Evolutionary conservation across 768 basidiomycete genomes (phyloP).

Genomic region (Lentinula lateritia): DNA sequence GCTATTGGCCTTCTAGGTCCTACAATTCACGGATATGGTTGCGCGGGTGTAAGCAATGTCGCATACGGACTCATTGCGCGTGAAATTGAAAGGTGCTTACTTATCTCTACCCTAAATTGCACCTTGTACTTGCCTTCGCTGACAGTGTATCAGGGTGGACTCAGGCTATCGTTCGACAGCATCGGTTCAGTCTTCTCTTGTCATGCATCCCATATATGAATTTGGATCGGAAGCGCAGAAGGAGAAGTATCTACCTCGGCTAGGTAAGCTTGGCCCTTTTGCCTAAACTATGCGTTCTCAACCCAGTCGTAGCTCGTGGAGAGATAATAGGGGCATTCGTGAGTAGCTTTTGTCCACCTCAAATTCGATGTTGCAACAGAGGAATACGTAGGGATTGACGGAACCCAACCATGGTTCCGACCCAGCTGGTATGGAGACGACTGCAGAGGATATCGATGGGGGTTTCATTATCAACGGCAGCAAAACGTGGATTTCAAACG

Average conservation of each 20-base stretch:
- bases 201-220: slow-evolving; percentile 91
- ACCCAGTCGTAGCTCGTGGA: slow-evolving; percentile 55
- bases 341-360: slow-evolving; percentile 22
- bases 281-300: not conserved
- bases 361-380: not conserved
- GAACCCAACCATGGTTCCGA: slow-evolving; percentile 98
- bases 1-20: slow-evolving; percentile 85
- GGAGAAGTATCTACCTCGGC: slow-evolving; percentile 80
- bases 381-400: slow-evolving; percentile 67
- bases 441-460: slow-evolving; percentile 77
- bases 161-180: slow-evolving; percentile 94
- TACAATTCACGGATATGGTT: slow-evolving; percentile 90
- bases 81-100: slow-evolving; percentile 77
- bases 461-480: slow-evolving; percentile 85
- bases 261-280: slow-evolving; percentile 44
- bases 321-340: slow-evolving; percentile 93
- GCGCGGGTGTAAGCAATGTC: slow-evolving; percentile 86
- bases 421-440: slow-evolving; percentile 96
- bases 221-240: slow-evolving; percentile 90
- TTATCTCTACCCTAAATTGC: not conserved
- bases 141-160: slow-evolving; percentile 60
- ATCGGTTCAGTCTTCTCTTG: slow-evolving; percentile 92
- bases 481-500: slow-evolving; percentile 98
- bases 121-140: not conserved
- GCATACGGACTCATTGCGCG: slow-evolving; percentile 92